Percentiles rank a stretch among this genome's conserved stretches.
phyloP scores from a whole-genome alignment of 2,329 filamentous ascomycete species.

The Ophiocordyceps camponoti-saundersi region DNA sequence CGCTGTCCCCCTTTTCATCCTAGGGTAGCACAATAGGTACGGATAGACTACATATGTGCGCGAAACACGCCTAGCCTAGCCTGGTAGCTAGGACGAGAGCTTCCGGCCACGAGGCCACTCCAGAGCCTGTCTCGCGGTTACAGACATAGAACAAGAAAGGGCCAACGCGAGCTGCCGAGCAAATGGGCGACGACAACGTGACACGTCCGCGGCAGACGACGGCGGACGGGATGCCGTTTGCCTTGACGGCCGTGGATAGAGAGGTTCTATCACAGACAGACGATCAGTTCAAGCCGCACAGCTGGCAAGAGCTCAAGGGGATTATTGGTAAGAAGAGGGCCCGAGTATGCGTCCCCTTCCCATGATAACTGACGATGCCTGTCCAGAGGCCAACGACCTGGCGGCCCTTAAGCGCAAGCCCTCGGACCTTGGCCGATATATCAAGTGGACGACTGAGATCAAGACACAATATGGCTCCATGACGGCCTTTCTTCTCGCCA shows the following conservation, averaged over 20 bases:
- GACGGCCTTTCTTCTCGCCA: slow-evolving; percentile 56
- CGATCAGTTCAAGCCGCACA: slow-evolving; percentile 49
- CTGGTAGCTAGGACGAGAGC: too few relatives aligned
- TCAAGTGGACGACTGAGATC: slow-evolving; percentile 56
- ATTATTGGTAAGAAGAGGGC: slow-evolving; percentile 38
- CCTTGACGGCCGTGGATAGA: slow-evolving; percentile 40
- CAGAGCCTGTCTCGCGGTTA: too few relatives aligned
- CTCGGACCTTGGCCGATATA: slow-evolving; percentile 64
- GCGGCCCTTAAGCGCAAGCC: slow-evolving; percentile 64
- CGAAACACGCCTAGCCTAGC: too few relatives aligned
- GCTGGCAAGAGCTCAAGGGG: slow-evolving; percentile 55
- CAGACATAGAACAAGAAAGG: too few relatives aligned
- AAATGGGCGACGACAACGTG: slow-evolving; percentile 21
- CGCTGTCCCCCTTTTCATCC: too few relatives aligned
- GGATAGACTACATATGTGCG: too few relatives aligned
- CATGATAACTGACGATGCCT: background rate
- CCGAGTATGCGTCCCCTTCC: background rate
- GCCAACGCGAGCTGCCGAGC: background rate
- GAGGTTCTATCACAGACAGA: slow-evolving; percentile 48
- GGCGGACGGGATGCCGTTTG: slow-evolving; percentile 24
- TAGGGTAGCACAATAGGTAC: too few relatives aligned
- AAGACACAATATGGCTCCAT: slow-evolving; percentile 63
- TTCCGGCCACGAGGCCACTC: too few relatives aligned
- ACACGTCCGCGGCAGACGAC: slow-evolving; percentile 16
- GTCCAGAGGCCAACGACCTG: slow-evolving; percentile 41